phyloP scores from a whole-genome alignment of 2,329 filamentous ascomycete species.

The Cytospora leucostoma region DNA sequence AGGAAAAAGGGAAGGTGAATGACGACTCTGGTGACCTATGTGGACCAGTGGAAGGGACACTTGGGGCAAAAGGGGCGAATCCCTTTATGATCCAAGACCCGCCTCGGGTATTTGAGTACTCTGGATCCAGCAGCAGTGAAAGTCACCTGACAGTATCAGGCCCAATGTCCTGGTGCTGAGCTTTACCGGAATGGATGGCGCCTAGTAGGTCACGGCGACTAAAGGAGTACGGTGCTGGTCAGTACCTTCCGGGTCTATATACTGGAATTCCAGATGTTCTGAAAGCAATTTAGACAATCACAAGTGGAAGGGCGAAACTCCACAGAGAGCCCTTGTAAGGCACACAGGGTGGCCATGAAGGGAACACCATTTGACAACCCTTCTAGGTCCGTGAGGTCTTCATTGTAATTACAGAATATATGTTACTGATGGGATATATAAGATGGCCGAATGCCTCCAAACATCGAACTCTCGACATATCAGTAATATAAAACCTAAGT shows the following conservation, averaged over 20 bases:
- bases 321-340: neutral
- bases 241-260: neutral
- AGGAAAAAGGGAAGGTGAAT: neutral
- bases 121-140: neutral
- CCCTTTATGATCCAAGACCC: neutral
- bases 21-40: neutral
- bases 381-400: neutral
- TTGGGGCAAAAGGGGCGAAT: neutral
- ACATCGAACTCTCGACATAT: neutral
- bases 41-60: neutral
- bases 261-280: neutral
- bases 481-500: neutral
- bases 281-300: neutral
- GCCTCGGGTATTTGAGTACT: neutral
- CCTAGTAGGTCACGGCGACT: neutral
- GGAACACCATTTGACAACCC: neutral
- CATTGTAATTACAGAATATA: neutral
- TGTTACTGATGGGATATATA: neutral
- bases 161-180: neutral
- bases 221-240: neutral
- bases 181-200: neutral
- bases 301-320: neutral
- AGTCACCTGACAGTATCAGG: neutral
- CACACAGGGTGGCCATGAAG: neutral
- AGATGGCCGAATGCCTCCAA: neutral